Base-by-base conservation (phyloP, 306 rosid species). In the Senna siamea region DNA sequence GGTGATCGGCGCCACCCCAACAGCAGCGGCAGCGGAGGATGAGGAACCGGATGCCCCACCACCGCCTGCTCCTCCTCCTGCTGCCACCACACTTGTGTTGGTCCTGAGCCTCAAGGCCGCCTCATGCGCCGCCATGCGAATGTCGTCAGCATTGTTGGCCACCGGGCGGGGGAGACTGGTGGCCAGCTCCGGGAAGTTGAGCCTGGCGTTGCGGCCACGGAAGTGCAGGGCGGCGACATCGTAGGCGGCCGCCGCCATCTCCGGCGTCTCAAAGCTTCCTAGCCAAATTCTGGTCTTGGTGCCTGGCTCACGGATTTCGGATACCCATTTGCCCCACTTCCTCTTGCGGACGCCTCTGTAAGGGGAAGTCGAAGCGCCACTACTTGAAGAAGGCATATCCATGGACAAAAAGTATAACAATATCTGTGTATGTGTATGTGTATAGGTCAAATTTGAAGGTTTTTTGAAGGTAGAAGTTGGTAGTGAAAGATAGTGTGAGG, bases 311-410 rank as follows among this genome's bases (percentile, higher is more conserved):
- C 98, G 89, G 60, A 93, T 91, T 86, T 93, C 98, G 3, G 98
- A 93, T 0, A 93, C 97, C 97, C 97, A 93, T 74, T 93, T 93
- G 0, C 98, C 98, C 98, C 98, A 93, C 84, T 93, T 93, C 1
- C 98, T 70, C 93, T 91, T 93, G n/a, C 98, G 87, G 1, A 93
- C 98, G 6, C 98, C 98, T 61, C 93, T 81, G 50, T 93, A 93
- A 57, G 62, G 66, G 2, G 98, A 91, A 23, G 83, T 37, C 2
- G 97, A 86, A 15, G 85, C 69, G 4, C 96, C 89, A 12, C 67
- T 46, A 70, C 48, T 76, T 28, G 74, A 75, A 19, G 75, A 52
- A 73, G 89, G 69, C 73, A 84, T 85, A 55, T 82, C 80, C 85
- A 82, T 85, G 77, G 74, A 43, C 23, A 15, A 23, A 54, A n/a